A percentile compares a stretch with the other conserved stretches of the same genome.
Conservation (phyloP, 106 monocot genomes). For the Platanthera guangdongensis region DNA sequence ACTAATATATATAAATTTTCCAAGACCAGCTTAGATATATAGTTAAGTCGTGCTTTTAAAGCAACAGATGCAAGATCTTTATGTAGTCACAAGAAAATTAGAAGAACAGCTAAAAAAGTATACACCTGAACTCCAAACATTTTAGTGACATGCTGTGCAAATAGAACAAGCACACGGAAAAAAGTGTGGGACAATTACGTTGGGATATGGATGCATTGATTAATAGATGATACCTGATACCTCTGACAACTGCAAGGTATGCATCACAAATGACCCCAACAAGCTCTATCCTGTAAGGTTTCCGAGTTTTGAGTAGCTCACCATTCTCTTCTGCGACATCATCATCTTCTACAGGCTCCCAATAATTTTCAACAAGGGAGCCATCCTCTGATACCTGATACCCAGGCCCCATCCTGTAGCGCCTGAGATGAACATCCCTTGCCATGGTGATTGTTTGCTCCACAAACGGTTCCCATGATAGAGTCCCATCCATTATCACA, state of each 20-base stretch:
- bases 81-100: neutral
- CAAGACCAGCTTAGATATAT: too few relatives aligned
- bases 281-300: constrained; percentile 89
- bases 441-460: constrained; percentile 86
- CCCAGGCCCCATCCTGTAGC: constrained; percentile 81
- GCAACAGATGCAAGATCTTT: neutral
- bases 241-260: constrained; percentile 80
- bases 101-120: neutral
- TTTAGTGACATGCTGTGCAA: neutral
- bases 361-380: constrained; percentile 55
- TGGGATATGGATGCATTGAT: neutral
- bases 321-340: neutral
- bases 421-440: constrained; percentile 52
- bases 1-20: too few relatives aligned
- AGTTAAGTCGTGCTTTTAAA: too few relatives aligned
- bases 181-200: neutral
- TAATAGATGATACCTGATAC: constrained; percentile 55
- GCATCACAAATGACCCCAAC: constrained; percentile 91
- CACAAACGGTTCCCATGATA: constrained; percentile 93
- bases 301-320: constrained; percentile 12
- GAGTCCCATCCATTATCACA: constrained; percentile 90
- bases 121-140: neutral
- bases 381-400: constrained; percentile 60
- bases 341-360: constrained; percentile 51
- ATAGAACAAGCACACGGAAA: neutral